Conservation (phyloP, 305 asterid species). For the Lippia alba region DNA sequence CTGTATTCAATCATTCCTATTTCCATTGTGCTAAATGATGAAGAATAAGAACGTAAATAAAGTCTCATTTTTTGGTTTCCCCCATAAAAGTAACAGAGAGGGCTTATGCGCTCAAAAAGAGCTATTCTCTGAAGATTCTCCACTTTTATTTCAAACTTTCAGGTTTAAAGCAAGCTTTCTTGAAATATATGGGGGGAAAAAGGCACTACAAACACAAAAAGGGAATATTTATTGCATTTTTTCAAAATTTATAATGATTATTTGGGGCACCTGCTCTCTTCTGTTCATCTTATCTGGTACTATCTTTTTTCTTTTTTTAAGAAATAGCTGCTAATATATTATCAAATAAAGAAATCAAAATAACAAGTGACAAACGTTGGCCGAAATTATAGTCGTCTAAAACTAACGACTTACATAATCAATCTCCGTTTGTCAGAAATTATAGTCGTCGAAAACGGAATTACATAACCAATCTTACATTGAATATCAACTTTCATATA, state of each 20-base stretch:
- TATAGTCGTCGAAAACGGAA: too few relatives aligned
- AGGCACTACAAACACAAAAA: conserved; percentile 11
- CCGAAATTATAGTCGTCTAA: too few relatives aligned
- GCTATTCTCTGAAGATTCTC: conserved; percentile 29
- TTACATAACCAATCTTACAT: too few relatives aligned
- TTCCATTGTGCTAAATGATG: neutral
- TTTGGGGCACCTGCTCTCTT: neutral
- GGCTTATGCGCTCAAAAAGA: neutral
- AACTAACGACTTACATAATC: too few relatives aligned
- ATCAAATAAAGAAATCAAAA: too few relatives aligned
- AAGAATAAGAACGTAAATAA: neutral
- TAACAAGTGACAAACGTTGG: too few relatives aligned
- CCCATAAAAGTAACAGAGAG: neutral
- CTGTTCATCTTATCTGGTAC: too few relatives aligned
- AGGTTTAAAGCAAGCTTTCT: conserved; percentile 15
- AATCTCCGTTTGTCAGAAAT: too few relatives aligned
- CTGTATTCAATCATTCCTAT: neutral
- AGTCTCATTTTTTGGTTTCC: neutral
- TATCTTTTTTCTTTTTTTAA: too few relatives aligned
- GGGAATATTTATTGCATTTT: conserved; percentile 8
- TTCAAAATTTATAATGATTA: conserved; percentile 21
- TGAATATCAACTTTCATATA: too few relatives aligned
- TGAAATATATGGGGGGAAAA: neutral
- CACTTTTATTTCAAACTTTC: neutral
- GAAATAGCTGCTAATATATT: too few relatives aligned